Percentiles rank a stretch among this genome's conserved stretches.
Conservation (phyloP, 371 early-diverging fungal species). For the Rhizoclosmatium hyalinum region DNA sequence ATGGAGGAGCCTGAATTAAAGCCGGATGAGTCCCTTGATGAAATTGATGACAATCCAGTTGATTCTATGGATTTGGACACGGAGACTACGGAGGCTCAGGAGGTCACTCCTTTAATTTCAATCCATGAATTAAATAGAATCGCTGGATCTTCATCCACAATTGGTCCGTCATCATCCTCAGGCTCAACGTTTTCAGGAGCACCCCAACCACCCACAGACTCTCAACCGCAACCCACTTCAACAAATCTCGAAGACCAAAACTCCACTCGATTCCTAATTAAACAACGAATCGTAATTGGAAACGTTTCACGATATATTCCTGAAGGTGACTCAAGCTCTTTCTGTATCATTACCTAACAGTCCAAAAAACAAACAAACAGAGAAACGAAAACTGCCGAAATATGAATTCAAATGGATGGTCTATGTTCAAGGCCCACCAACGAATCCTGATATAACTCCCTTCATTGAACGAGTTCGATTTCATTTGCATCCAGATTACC, state of each 20-base stretch:
- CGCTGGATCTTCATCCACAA: background rate
- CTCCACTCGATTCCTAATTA: conserved; percentile 87
- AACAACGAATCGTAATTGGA: conserved; percentile 79
- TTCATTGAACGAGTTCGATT: conserved; percentile 85
- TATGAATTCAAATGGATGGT: conserved; percentile 91
- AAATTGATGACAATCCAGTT: no score
- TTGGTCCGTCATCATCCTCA: background rate
- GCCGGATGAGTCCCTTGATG: no score
- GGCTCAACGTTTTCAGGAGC: background rate
- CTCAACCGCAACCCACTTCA: background rate
- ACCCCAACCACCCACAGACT: background rate
- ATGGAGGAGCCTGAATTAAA: no score
- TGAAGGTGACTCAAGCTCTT: conserved; percentile 49
- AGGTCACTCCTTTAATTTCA: background rate
- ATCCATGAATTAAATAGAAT: background rate
- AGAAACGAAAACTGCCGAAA: conserved; percentile 70
- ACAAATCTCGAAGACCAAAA: conserved; percentile 16
- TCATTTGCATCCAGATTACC: conserved; percentile 87
- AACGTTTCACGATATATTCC: conserved; percentile 82
- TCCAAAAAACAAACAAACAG: conserved; percentile 25
- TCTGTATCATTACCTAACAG: background rate
- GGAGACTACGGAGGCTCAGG: background rate
- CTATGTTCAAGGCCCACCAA: conserved; percentile 72
- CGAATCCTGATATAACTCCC: conserved; percentile 41
- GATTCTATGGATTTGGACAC: no score